A percentile compares a stretch with the other conserved stretches of the same genome.
Evolutionary conservation across 2,329 filamentous ascomycete genomes (phyloP).

Genomic region (Bipolaris cookei): DNA sequence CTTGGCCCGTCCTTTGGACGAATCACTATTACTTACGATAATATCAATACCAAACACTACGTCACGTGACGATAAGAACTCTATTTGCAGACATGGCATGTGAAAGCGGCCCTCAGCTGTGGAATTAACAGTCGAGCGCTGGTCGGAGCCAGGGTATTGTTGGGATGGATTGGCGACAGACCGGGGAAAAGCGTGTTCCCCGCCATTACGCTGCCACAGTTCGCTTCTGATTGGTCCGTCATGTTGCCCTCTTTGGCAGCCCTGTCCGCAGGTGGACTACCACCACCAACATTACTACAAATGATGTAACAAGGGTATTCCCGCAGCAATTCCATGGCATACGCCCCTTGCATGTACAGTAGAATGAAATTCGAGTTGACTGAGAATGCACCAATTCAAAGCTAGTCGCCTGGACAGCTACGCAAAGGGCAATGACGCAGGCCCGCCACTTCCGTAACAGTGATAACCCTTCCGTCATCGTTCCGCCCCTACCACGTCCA

Average conservation of each 20-base stretch:
- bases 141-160: not conserved
- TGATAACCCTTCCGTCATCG: slow-evolving; percentile 16
- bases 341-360: not conserved
- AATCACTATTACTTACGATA: slow-evolving; percentile 9
- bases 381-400: not conserved
- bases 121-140: not conserved
- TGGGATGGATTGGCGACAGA: not conserved
- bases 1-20: slow-evolving; percentile 4
- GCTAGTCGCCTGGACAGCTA: slow-evolving; percentile 2
- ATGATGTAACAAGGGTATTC: not conserved
- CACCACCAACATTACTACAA: not conserved
- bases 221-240: not conserved
- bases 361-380: not conserved
- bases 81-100: not conserved
- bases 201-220: not conserved
- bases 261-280: not conserved
- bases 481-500: slow-evolving; percentile 5
- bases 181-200: too few species aligned
- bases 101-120: not conserved
- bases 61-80: not conserved
- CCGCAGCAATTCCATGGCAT: not conserved
- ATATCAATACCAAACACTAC: slow-evolving; percentile 2
- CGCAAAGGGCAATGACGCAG: slow-evolving; percentile 8
- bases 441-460: slow-evolving; percentile 18
- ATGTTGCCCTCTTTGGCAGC: not conserved